These are phyloP conservation scores for Physcomitrellopsis africana DNA, from an alignment of 225 moss, liverwort and hornwort species.

Conservation along the genomic window DNA sequence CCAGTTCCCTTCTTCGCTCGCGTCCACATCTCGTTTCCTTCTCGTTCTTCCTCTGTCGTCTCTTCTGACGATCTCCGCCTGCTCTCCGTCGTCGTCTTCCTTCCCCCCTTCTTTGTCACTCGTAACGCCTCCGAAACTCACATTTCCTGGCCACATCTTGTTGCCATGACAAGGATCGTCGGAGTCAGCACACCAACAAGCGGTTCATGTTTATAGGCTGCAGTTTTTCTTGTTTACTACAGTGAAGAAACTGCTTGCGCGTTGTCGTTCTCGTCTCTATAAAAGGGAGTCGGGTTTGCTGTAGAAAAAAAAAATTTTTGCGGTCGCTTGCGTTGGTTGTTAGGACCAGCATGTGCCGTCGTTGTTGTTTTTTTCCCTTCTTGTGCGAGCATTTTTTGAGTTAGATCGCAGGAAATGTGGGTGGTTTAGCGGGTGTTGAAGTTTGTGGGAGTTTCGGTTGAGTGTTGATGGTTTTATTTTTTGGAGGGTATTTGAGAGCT, in stretches of 20 bases:
- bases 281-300: not conserved
- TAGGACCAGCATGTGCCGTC: not conserved
- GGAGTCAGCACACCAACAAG: not conserved
- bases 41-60: not conserved
- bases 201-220: not conserved
- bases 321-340: not conserved
- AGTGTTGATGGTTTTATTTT: not conserved
- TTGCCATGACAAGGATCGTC: constrained; percentile 6
- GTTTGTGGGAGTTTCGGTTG: no score
- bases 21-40: no score
- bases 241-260: no score
- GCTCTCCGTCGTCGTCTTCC: not conserved
- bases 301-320: no score
- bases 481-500: not conserved
- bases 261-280: not conserved
- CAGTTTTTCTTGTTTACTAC: no score
- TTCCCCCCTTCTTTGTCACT: not conserved
- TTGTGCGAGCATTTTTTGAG: no score
- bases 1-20: no score
- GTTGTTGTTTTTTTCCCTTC: no score
- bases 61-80: no score
- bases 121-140: not conserved
- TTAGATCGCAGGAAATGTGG: no score
- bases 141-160: constrained; percentile 32
- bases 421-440: no score